Percentiles rank a stretch among this genome's conserved stretches.
phyloP scores from a whole-genome alignment of 2,329 filamentous ascomycete species.

The Alternaria dauci region DNA sequence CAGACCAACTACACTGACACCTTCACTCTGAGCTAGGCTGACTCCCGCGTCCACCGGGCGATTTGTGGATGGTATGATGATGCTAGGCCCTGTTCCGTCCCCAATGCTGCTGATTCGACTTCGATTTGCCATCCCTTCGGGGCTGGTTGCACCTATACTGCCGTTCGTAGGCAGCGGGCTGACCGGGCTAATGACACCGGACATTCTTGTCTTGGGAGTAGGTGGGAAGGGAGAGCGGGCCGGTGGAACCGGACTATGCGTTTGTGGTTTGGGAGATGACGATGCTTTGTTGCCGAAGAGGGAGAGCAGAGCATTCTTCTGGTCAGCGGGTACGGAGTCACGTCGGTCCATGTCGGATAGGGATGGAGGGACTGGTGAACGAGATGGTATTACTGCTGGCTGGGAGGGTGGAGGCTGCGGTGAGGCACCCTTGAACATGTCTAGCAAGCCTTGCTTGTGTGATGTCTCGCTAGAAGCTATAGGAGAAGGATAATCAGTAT shows the following conservation, averaged over 20 bases:
- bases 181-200: slow-evolving; percentile 51
- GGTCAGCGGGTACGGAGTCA: slow-evolving; percentile 40
- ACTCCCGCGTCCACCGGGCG: slow-evolving; percentile 15
- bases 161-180: slow-evolving; percentile 46
- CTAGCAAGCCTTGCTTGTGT: slow-evolving; percentile 31
- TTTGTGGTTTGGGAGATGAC: slow-evolving; percentile 19
- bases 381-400: slow-evolving; percentile 14
- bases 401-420: slow-evolving; percentile 22
- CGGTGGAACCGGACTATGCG: slow-evolving; percentile 31
- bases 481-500: background rate
- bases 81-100: slow-evolving; percentile 28
- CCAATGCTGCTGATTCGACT: slow-evolving; percentile 49
- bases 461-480: slow-evolving; percentile 17
- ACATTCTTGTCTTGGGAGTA: slow-evolving; percentile 42
- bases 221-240: slow-evolving; percentile 35
- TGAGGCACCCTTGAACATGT: slow-evolving; percentile 31
- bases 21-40: slow-evolving; percentile 1
- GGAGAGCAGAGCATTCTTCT: slow-evolving; percentile 48
- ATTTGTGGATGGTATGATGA: slow-evolving; percentile 31
- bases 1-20: slow-evolving; percentile 9
- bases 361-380: slow-evolving; percentile 16
- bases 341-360: slow-evolving; percentile 34
- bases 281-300: slow-evolving; percentile 42
- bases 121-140: slow-evolving; percentile 37
- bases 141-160: slow-evolving; percentile 33